Evolutionary conservation across 441 rosid species (phyloP).

Genomic region (Isatis lusitanica): DNA sequence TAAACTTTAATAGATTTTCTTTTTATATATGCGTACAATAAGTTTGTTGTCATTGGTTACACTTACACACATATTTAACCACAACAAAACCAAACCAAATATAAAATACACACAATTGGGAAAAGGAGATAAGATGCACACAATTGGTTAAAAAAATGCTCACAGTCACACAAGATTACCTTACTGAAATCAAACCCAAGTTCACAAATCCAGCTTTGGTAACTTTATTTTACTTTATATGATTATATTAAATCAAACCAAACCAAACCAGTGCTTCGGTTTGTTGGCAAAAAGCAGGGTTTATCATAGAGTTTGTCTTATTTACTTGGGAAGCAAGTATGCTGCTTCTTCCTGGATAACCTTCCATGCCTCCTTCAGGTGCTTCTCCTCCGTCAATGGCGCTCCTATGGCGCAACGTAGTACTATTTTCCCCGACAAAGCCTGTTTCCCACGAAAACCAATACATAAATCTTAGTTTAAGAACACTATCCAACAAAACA

Average conservation of each 20-base stretch:
- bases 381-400: slow-evolving; percentile 81
- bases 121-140: neutral
- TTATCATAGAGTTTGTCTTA: neutral
- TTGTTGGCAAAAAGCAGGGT: neutral
- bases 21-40: neutral
- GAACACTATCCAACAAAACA: slow-evolving; percentile 1
- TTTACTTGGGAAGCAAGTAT: slow-evolving; percentile 42
- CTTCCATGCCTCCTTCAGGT: slow-evolving; percentile 75
- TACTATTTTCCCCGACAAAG: slow-evolving; percentile 57
- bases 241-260: neutral
- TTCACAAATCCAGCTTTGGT: neutral
- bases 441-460: slow-evolving; percentile 42
- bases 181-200: neutral
- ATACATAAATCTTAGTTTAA: neutral
- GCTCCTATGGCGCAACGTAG: slow-evolving; percentile 82
- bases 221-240: neutral
- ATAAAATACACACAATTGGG: neutral
- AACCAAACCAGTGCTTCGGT: slow-evolving; percentile 13
- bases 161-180: neutral
- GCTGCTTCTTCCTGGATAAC: slow-evolving; percentile 66
- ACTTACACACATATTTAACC: neutral
- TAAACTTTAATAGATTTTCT: neutral
- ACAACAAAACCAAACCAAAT: neutral
- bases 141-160: neutral
- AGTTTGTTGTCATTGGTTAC: neutral